Percentiles rank a stretch among this genome's conserved stretches.
These are phyloP conservation scores for Myxozyma geophila DNA, from an alignment of 805 yeast species.

Conservation along the genomic window DNA sequence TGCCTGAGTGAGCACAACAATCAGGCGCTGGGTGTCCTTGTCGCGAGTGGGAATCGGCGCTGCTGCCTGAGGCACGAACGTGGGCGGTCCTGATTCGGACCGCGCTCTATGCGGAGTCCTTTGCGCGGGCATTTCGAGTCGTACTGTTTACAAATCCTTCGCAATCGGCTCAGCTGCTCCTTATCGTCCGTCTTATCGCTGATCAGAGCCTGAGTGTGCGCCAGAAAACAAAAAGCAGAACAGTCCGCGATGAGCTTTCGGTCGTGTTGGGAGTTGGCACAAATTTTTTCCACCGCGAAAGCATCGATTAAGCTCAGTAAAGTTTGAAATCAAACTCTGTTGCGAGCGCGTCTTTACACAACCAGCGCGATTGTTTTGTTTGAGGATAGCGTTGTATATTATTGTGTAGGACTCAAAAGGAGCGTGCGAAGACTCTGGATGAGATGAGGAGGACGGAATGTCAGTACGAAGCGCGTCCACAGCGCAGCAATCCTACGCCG, in stretches of 20 bases:
- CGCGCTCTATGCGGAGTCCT: slow-evolving; percentile 44
- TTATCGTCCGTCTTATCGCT: too few relatives aligned
- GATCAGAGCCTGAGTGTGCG: too few relatives aligned
- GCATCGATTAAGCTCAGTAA: background rate
- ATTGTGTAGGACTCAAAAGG: too few relatives aligned
- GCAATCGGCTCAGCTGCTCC: too few relatives aligned
- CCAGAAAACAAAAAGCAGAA: background rate
- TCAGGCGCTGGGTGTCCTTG: slow-evolving; percentile 79
- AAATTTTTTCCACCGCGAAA: slow-evolving; percentile 5
- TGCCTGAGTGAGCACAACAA: slow-evolving; percentile 95
- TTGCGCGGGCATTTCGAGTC: slow-evolving; percentile 51
- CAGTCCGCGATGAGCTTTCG: background rate
- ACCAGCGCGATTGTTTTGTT: background rate
- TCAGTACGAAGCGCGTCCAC: too few relatives aligned
- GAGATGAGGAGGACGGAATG: too few relatives aligned
- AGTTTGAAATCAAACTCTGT: background rate
- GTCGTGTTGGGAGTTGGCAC: slow-evolving; percentile 9
- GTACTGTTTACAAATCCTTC: background rate
- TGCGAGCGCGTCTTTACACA: background rate
- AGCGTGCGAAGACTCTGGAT: too few relatives aligned
- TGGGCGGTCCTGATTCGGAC: slow-evolving; percentile 49
- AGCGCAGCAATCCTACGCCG: background rate
- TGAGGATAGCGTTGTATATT: too few relatives aligned
- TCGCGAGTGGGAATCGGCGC: slow-evolving; percentile 78
- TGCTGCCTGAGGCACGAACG: slow-evolving; percentile 89